Base-by-base conservation (phyloP, 441 rosid species). In the Brassica balearica region DNA sequence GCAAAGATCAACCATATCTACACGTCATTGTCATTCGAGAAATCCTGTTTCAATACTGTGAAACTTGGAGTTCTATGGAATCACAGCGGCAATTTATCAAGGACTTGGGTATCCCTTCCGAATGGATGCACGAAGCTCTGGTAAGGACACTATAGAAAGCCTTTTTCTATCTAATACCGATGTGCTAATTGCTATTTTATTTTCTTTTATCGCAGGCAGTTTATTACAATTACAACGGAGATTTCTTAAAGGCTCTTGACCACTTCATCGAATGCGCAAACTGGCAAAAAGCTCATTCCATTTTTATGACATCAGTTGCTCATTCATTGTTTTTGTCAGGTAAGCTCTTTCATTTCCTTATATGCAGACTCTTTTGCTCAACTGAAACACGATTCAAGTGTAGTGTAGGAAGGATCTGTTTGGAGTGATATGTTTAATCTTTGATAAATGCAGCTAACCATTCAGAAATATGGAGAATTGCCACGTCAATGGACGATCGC, bases 51-150 rank as follows among this genome's bases (percentile, higher is more conserved):
- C 97, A 86, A 59, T 90, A 87, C 81, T 96, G 98, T 84, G 98
- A 96, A 85, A 85, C 82, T 69, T 96, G 99, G 98, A 89, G 90
- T 86, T 84, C 91, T 71, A 76, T 85, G 75, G 96, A 94, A 72
- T 85, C 90, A 48, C 99, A 96, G 41, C 84, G 85, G 51, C 85
- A 84, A 61, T 92, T 94, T 82, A 94, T 96, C 51, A 87, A 92
- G 85, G 80, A 86, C 65, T 85, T 96, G 81, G 95, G 91, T 72
- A 74, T 96, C 80, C 99, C 98, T 64, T 76, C 67, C 17, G 86
- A 87, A 67, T 94, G 99, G 99, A 81, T 96, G 90, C 96, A 92
- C 80, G 98, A 96, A 86, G 98, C 99, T 58, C 84, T 91, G 98
- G 99, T 94, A 91, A 70, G 79, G 29, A 61, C 67, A 72, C 48